Base-by-base conservation (phyloP, 2,329 filamentous ascomycete species). In the Ceratocystis ficicola region DNA sequence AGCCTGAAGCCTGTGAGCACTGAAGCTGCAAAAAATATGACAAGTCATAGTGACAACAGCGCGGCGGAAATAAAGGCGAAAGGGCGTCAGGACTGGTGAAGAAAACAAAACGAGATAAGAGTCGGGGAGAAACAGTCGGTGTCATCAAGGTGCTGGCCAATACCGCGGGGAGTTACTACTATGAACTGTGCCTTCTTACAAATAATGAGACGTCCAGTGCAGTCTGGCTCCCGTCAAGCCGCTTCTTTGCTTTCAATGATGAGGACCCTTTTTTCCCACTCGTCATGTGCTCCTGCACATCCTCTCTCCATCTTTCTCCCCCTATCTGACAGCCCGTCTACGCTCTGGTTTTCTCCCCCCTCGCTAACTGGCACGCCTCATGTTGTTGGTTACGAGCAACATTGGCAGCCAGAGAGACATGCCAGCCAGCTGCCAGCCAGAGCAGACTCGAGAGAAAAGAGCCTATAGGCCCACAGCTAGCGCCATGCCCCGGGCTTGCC, bases 361-460 rank as follows among this genome's bases (percentile, higher is more conserved):
- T 63, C 62, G 62, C 62, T 63, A 63, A 55, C 46, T 63, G 44
- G 50, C 28, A 63, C 62, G 32, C 62, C 62, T 41, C 46, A 32
- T 32, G 22, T 36, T 15, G 46, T 8, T 52, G 20, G 48, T 52
- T 52, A 52, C 48, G 48, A 52, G 48, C 48, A 25, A 36, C 12
- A 25, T 25, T 5, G 20, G 25, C 20, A 52, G 20, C 10, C 22
- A 25, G 20, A 52, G 48, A 52, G 10, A 55, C 30, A 63, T 15
- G 50, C 1, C 61, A 20, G 46, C 6, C 12, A 63, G 7, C 25
- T 63, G 61, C 25, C 46, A 41, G 25, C 17, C 22, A 44, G 41
- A 25, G 15, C 28, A 32, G 25, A 15, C 5, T 36, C 17, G 12
- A 17, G 12, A 59, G 15, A 25, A 25, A 32, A 17, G 5, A 32